Evolutionary conservation across 148 eudicot genomes (phyloP).

Genomic region (Fagopyrum tataricum): DNA sequence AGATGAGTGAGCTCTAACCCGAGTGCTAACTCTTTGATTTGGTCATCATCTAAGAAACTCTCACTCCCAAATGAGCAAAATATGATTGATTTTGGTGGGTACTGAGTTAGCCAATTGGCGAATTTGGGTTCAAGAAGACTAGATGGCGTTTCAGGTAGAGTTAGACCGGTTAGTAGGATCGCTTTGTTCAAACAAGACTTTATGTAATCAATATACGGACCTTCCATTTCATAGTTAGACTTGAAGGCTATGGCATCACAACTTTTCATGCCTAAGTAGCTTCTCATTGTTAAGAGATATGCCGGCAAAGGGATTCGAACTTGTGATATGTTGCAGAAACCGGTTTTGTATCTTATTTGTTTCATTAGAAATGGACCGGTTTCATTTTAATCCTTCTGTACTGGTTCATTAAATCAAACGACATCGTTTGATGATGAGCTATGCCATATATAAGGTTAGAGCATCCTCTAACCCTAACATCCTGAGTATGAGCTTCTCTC

Average conservation of each 20-base stretch:
- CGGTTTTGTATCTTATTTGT: too few relatives aligned
- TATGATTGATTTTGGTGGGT: slow-evolving; percentile 28
- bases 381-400: too few relatives aligned
- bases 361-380: too few relatives aligned
- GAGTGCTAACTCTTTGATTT: slow-evolving; percentile 31
- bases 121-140: slow-evolving; percentile 28
- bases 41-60: slow-evolving; percentile 28
- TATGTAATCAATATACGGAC: slow-evolving; percentile 29
- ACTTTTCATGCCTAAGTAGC: not conserved
- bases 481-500: too few relatives aligned
- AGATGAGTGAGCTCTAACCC: slow-evolving; percentile 36
- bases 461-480: too few relatives aligned
- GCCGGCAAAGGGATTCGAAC: too few relatives aligned
- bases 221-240: slow-evolving; percentile 36
- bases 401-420: too few relatives aligned
- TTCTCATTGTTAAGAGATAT: too few relatives aligned
- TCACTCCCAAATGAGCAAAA: slow-evolving; percentile 45
- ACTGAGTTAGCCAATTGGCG: slow-evolving; percentile 27
- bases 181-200: slow-evolving; percentile 27
- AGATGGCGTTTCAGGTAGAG: slow-evolving; percentile 24
- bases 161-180: slow-evolving; percentile 25
- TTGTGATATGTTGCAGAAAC: too few relatives aligned
- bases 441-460: too few relatives aligned
- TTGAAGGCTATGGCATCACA: slow-evolving; percentile 33
- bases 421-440: too few relatives aligned